Base-by-base conservation (phyloP, 2,329 filamentous ascomycete species). In the Neofusicoccum cordaticola region DNA sequence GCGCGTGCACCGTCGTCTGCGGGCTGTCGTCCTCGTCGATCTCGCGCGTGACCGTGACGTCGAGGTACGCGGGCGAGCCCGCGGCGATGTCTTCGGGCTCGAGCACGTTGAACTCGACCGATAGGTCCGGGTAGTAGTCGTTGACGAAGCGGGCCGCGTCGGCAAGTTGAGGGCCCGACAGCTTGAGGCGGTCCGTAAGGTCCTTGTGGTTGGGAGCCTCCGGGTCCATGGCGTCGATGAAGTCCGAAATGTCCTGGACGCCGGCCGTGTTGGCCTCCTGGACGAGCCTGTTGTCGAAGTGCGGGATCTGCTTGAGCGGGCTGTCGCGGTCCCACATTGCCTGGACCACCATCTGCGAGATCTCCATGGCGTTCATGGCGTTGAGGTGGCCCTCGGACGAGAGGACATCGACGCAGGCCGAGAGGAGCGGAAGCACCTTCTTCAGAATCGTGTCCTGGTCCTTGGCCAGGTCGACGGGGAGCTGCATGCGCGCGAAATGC, bases 271-370 rank as follows among this genome's bases (percentile, higher is more conserved):
- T 90, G 50, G 91, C 92, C 68, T 87, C 90, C 78, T 94, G 90
- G 70, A 98, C 89, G 58, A 90, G 89, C 67, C 94, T 89, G 42
- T 89, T 86, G 15, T 89, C 87, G 77, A 98, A 98, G 81, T 98
- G 92, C 70, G 95, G 95, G 73, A 99, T 97, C 79, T 99, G 95
- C 82, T 97, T 97, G 69, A 99, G 85, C 44, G 95, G 93, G 72
- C 91, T 96, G 77, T 99, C 95, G 65, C 93, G 90, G 79, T 99
- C 94, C 95, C 95, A 99, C 92, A 98, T 97, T 57, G 90, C 93
- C 80, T 99, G 95, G 2, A 99, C 93, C 62, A 96, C 92, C 95
- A 99, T 99, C 75, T 99, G 95, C 12, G 92, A 96, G 86, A 99
- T 92, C 77, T 99, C 95, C 94, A 99, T 99, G 34, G 95, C 95